These are phyloP conservation scores for Marchantia paleacea DNA, from an alignment of 225 moss, liverwort and hornwort species.

Conservation along the genomic window DNA sequence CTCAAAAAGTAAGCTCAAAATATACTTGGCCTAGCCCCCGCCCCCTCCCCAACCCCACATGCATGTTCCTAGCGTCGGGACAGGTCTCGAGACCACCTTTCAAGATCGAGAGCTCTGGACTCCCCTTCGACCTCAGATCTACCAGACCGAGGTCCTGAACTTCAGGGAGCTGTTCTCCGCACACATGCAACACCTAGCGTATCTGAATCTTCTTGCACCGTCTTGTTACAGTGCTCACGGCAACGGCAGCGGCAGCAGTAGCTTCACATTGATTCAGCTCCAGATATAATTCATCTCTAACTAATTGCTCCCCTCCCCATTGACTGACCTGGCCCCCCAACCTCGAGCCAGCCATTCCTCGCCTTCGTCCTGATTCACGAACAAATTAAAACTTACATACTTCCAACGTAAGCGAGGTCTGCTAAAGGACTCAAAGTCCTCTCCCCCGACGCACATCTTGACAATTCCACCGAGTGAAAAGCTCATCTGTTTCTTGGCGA, in stretches of 20 bases:
- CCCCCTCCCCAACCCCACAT: background rate
- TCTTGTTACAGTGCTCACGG: conserved; percentile 1
- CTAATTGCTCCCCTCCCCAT: background rate
- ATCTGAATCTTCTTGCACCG: conserved; percentile 5
- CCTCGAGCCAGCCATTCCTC: background rate
- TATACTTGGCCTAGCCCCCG: background rate
- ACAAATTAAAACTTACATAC: background rate
- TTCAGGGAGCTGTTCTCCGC: background rate
- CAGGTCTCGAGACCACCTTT: background rate
- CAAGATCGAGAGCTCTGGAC: background rate
- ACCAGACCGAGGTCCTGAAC: background rate
- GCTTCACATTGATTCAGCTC: background rate
- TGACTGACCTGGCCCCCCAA: background rate
- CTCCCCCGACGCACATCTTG: too few relatives aligned
- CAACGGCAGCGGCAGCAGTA: background rate
- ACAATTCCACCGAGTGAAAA: background rate
- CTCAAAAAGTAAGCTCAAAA: conserved; percentile 8
- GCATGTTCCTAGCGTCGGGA: conserved; percentile 7
- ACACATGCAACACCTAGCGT: background rate
- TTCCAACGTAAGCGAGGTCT: background rate
- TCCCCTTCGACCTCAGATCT: background rate
- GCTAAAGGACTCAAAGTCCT: background rate
- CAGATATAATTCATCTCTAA: background rate
- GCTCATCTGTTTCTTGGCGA: background rate
- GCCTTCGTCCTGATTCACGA: background rate